Percentiles rank a stretch among this genome's conserved stretches.
Evolutionary conservation across 179 eudicot species (phyloP).

Genomic region (Drosera spatulata): DNA sequence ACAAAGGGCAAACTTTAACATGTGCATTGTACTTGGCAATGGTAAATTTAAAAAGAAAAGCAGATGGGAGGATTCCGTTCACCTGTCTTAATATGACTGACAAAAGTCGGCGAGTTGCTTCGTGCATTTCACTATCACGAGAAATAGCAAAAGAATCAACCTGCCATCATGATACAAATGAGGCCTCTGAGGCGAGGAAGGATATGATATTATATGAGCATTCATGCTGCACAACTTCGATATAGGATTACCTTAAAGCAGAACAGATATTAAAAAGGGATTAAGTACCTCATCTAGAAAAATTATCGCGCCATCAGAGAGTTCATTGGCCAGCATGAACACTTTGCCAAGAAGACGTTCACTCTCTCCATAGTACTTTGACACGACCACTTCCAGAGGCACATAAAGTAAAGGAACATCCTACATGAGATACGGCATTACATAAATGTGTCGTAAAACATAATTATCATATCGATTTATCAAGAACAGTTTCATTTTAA

Average conservation of each 20-base stretch:
- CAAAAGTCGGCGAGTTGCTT: constrained; percentile 70
- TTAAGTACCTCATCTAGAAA: constrained; percentile 85
- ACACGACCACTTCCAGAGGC: constrained; percentile 85
- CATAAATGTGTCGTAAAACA: neutral
- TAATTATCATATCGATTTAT: neutral
- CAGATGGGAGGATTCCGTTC: constrained; percentile 1
- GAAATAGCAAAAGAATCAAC: constrained; percentile 95
- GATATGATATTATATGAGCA: neutral
- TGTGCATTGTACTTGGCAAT: too few relatives aligned
- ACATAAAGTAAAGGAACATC: constrained; percentile 88
- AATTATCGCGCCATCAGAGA: constrained; percentile 84
- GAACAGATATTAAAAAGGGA: too few relatives aligned
- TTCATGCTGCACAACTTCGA: neutral
- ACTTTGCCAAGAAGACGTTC: constrained; percentile 87
- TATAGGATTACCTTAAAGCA: too few relatives aligned
- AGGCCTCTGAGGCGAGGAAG: neutral
- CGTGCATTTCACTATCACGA: constrained; percentile 95
- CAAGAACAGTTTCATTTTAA: neutral
- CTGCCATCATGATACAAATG: constrained; percentile 19
- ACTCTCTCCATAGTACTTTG: constrained; percentile 96
- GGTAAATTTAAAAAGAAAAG: too few relatives aligned
- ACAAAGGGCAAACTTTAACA: too few relatives aligned
- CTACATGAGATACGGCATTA: constrained; percentile 18
- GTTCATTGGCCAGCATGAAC: constrained; percentile 88
- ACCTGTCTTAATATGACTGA: constrained; percentile 94